Evolutionary conservation across 2,329 filamentous ascomycete genomes (phyloP).

Genomic region (Trichophyton schoenleinii): DNA sequence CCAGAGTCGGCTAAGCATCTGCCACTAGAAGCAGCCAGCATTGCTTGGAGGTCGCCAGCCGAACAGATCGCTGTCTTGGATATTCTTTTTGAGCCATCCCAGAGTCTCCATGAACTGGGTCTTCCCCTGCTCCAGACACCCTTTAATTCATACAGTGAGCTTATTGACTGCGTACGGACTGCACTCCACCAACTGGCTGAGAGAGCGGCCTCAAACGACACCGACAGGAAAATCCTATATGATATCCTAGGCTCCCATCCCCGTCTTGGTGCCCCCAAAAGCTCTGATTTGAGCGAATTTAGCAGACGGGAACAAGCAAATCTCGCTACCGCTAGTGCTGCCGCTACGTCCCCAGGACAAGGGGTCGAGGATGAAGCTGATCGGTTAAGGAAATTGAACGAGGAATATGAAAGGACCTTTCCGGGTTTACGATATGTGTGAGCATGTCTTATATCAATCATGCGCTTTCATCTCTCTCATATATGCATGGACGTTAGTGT

Average conservation of each 20-base stretch:
- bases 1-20: background rate
- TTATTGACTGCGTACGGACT: constrained; percentile 55
- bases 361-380: constrained; percentile 20
- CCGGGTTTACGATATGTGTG: constrained; percentile 73
- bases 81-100: constrained; percentile 71
- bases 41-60: background rate
- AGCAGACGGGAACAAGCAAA: constrained; percentile 73
- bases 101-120: constrained; percentile 59
- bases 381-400: constrained; percentile 53
- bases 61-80: constrained; percentile 44
- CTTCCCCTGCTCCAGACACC: constrained; percentile 48
- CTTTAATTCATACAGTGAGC: constrained; percentile 55
- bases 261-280: constrained; percentile 47
- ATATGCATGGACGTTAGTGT: background rate
- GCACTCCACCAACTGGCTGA: constrained; percentile 49
- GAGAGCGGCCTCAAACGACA: background rate
- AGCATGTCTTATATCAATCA: constrained; percentile 15
- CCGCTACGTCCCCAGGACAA: constrained; percentile 20
- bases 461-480: background rate
- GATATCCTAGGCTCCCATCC: constrained; percentile 71
- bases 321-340: constrained; percentile 28
- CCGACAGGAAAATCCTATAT: constrained; percentile 45
- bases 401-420: constrained; percentile 66
- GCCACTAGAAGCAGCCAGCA: background rate
- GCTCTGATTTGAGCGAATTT: constrained; percentile 47